Percentiles rank a stretch among this genome's conserved stretches.
phyloP scores from a whole-genome alignment of 2,329 filamentous ascomycete genomes.

The Thielaviopsis punctulata region DNA sequence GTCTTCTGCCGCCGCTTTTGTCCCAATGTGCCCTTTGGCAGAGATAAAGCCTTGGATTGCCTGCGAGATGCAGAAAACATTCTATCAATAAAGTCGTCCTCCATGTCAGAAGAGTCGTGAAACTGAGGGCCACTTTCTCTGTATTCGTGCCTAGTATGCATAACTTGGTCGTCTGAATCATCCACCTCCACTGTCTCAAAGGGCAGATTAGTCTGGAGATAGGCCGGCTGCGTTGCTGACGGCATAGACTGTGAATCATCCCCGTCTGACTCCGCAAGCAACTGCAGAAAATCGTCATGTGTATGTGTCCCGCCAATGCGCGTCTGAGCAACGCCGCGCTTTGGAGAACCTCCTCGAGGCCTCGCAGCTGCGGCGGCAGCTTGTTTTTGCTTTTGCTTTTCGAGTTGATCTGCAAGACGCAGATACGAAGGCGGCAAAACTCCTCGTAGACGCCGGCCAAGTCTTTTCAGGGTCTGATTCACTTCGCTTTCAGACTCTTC shows the following conservation, averaged over 20 bases:
- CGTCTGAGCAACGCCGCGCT: conserved; percentile 7
- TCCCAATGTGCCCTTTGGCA: conserved; percentile 13
- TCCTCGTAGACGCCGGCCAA: conserved; percentile 33
- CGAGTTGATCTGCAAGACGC: conserved; percentile 33
- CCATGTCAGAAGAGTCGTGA: conserved; percentile 24
- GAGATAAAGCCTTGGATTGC: conserved; percentile 19
- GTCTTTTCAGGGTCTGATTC: conserved; percentile 7
- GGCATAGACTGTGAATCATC: conserved; percentile 15
- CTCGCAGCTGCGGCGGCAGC: background rate
- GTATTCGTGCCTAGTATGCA: conserved; percentile 14
- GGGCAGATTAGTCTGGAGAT: conserved; percentile 5
- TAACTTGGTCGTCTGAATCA: conserved; percentile 22
- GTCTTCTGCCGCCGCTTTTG: conserved; percentile 16
- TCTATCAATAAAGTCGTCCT: conserved; percentile 34
- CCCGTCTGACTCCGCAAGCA: conserved; percentile 9
- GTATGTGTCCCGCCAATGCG: background rate
- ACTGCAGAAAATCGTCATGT: conserved; percentile 6
- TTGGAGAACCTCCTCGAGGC: background rate
- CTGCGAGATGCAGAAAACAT: conserved; percentile 29
- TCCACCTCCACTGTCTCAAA: conserved; percentile 2
- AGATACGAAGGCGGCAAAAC: conserved; percentile 53
- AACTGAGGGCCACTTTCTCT: conserved; percentile 12
- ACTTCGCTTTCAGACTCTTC: conserved; percentile 18
- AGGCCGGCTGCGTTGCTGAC: background rate
- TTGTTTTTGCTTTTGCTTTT: conserved; percentile 15